phyloP scores from a whole-genome alignment of 2,329 filamentous ascomycete species.

The Fusarium multiceps region DNA sequence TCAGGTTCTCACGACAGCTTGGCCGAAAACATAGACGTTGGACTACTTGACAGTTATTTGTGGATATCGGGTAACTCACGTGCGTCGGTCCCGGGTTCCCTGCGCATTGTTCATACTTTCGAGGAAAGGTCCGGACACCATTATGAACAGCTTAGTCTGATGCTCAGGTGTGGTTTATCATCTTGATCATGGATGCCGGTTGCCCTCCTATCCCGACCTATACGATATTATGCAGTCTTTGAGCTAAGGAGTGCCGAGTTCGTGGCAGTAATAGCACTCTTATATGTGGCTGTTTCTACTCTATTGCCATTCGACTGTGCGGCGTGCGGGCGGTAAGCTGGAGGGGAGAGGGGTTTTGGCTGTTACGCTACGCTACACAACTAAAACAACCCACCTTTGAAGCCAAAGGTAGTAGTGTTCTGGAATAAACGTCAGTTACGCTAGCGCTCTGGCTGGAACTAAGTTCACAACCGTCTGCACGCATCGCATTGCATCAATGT shows the following conservation, averaged over 20 bases:
- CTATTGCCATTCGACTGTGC: background rate
- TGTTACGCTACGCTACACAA: background rate
- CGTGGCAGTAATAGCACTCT: background rate
- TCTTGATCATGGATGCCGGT: background rate
- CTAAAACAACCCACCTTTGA: background rate
- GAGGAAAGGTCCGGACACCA: background rate
- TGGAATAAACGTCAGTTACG: slow-evolving; percentile 36
- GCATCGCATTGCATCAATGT: slow-evolving; percentile 24
- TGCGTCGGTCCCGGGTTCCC: background rate
- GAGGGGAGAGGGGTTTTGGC: slow-evolving; percentile 2
- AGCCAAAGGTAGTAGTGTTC: slow-evolving; percentile 36
- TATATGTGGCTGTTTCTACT: background rate
- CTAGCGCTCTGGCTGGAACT: slow-evolving; percentile 22
- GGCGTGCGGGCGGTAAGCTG: background rate
- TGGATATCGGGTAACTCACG: slow-evolving; percentile 8
- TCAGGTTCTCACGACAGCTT: slow-evolving; percentile 3
- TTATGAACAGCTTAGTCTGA: slow-evolving; percentile 3
- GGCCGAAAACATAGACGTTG: background rate
- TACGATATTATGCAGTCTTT: background rate
- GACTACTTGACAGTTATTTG: background rate
- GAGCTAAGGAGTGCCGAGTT: background rate
- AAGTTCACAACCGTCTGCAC: slow-evolving; percentile 17
- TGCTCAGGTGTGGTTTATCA: background rate
- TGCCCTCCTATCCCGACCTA: background rate
- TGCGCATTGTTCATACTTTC: background rate